Conservation (phyloP, 345 rosid species). For the Fremontodendron californicum region DNA sequence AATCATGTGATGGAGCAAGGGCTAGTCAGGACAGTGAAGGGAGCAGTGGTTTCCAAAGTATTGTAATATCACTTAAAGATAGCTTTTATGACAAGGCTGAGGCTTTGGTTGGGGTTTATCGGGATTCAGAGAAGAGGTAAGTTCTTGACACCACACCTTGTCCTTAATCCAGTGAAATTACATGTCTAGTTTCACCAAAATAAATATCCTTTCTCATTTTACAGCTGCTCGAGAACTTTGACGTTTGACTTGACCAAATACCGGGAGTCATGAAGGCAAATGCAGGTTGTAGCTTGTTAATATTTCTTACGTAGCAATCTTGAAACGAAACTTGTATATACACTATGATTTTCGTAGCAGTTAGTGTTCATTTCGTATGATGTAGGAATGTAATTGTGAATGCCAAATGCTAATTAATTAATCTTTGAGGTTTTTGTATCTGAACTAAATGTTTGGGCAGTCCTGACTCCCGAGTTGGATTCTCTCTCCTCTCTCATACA, state of each 20-base stretch:
- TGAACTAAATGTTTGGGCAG: not conserved
- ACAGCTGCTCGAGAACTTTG: slow-evolving; percentile 93
- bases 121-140: slow-evolving; percentile 78
- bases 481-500: too few species aligned
- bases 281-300: not conserved
- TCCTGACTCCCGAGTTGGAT: not conserved
- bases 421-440: not conserved
- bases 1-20: slow-evolving; percentile 67
- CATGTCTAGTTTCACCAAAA: not conserved
- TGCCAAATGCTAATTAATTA: not conserved
- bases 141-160: not conserved
- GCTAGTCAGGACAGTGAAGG: slow-evolving; percentile 53
- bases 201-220: not conserved
- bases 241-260: slow-evolving; percentile 79
- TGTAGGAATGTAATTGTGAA: not conserved
- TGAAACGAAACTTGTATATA: not conserved
- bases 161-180: not conserved
- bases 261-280: slow-evolving; percentile 43
- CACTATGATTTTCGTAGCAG: not conserved
- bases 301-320: not conserved
- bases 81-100: slow-evolving; percentile 97
- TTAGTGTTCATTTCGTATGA: not conserved
- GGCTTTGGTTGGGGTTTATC: slow-evolving; percentile 89
- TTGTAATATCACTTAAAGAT: slow-evolving; percentile 95
- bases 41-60: slow-evolving; percentile 88